These are phyloP conservation scores for Phylloporus sp. DNA, from an alignment of 768 basidiomycete species.

Conservation along the genomic window DNA sequence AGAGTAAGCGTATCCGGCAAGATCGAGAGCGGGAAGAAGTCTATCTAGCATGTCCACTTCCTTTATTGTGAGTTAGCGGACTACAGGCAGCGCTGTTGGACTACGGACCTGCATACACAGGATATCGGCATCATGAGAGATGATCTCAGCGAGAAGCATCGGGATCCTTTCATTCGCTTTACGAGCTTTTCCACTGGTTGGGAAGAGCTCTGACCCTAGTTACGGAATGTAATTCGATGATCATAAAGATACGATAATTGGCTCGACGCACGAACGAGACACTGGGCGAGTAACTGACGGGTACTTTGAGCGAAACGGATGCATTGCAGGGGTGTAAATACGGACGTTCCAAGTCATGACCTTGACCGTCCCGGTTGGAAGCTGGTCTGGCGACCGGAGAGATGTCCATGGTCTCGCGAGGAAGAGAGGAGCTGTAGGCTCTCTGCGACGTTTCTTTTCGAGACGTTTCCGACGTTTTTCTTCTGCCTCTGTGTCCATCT, in stretches of 20 bases:
- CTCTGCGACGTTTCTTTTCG: slow-evolving; percentile 37
- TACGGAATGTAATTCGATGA: slow-evolving; percentile 4
- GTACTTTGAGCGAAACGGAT: slow-evolving; percentile 1
- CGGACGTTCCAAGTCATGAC: slow-evolving; percentile 84
- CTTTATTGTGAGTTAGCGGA: slow-evolving; percentile 39
- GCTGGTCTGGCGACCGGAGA: slow-evolving; percentile 7
- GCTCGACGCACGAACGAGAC: slow-evolving; percentile 63
- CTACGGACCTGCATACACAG: slow-evolving; percentile 75
- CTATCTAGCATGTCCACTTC: slow-evolving; percentile 83
- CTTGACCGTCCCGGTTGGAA: slow-evolving; percentile 32
- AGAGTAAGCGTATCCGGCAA: slow-evolving; percentile 57
- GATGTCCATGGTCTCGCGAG: slow-evolving; percentile 35
- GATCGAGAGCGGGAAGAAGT: slow-evolving; percentile 60
- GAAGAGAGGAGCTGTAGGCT: slow-evolving; percentile 5
- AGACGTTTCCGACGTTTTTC: slow-evolving; percentile 40
- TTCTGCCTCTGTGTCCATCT: slow-evolving; percentile 35
- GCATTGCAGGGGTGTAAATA: slow-evolving; percentile 19
- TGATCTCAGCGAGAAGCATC: slow-evolving; percentile 75
- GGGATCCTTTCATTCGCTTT: slow-evolving; percentile 67
- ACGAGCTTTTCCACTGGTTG: slow-evolving; percentile 72
- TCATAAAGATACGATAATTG: not conserved
- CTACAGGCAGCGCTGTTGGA: not conserved
- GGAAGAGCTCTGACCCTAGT: slow-evolving; percentile 83
- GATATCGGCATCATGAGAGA: slow-evolving; percentile 68
- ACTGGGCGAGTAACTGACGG: slow-evolving; percentile 68